Base-by-base conservation (phyloP, 2,329 filamentous ascomycete genomes). In the Aspergillus puulaauensis region DNA sequence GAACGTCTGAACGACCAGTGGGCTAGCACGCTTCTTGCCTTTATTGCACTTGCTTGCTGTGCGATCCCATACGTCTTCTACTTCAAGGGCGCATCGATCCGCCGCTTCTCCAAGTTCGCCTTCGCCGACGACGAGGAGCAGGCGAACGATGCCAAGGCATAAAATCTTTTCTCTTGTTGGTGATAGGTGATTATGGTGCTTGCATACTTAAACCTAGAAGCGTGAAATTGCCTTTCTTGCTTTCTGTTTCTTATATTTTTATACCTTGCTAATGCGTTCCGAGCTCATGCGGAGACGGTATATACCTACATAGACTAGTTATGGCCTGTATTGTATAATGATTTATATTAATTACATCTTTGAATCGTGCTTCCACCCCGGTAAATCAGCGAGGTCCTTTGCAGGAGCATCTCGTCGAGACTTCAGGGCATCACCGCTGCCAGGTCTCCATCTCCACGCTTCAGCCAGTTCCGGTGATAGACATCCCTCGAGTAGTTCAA, bases 11-110 rank as follows among this genome's bases (percentile, higher is more conserved):
- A 86, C 8, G 82, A 91, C 73, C 86, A 91, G 70, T 93, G 90
- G 90, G 90, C 90, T 0, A 86, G 85, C 50, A 82, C 83, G 0
- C 79, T 95, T 9, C 76, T 95, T 8, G 90, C 83, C 0, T 93
- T 93, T 65, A 80, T 96, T 64, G 85, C 83, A 15, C 77, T 96
- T 6, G 88, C 84, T 0, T 96, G 91, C 77, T 96, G 91, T 71
- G 84, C 80, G 0, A 96, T 96, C 64, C 91, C 91, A 0, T 96
- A 88, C 71, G 73, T 90, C 24, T 96, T 96, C 76, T 96, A 89
- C 80, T 85, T 80, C 68, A 91, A 85, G 65, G 91, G 91, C 3
- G 90, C 86, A 15, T 72, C 73, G 5, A 96, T 96, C 64, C 81
- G 91, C 5, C 79, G 77, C 55, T 79, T 81, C 58, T 90, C 86